These are phyloP conservation scores for Xylaria sp. DNA, from an alignment of 2,329 filamentous ascomycete genomes.

Conservation along the genomic window DNA sequence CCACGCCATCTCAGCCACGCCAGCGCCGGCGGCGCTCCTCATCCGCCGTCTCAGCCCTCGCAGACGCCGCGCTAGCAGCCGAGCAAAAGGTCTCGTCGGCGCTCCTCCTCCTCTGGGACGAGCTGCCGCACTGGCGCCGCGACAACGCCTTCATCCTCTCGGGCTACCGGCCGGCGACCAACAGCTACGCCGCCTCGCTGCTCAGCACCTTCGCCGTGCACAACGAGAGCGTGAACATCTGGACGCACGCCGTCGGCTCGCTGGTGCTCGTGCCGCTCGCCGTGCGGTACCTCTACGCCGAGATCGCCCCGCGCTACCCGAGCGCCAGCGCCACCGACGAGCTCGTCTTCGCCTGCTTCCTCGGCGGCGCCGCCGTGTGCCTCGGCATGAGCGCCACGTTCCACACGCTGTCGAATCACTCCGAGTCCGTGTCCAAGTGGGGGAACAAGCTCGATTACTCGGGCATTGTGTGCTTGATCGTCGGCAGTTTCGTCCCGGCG, in stretches of 20 bases:
- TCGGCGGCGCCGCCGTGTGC: conserved; percentile 76
- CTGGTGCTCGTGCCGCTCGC: conserved; percentile 63
- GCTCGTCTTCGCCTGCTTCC: conserved; percentile 81
- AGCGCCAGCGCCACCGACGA: conserved; percentile 72
- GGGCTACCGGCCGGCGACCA: conserved; percentile 64
- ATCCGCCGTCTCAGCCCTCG: conserved; percentile 44
- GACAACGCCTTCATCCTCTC: conserved; percentile 67
- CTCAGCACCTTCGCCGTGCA: conserved; percentile 59
- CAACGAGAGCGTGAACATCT: conserved; percentile 73
- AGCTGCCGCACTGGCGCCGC: conserved; percentile 68
- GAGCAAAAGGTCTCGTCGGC: conserved; percentile 56
- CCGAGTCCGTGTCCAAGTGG: conserved; percentile 77
- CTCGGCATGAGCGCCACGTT: conserved; percentile 86
- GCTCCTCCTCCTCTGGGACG: conserved; percentile 66
- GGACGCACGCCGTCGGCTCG: conserved; percentile 73
- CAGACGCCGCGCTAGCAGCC: conserved; percentile 41
- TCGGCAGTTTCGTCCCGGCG: conserved; percentile 89
- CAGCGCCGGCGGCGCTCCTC: conserved; percentile 48
- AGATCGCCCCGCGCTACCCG: conserved; percentile 73
- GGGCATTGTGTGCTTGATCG: conserved; percentile 91
- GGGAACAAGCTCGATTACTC: conserved; percentile 96
- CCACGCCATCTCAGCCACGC: conserved; percentile 40
- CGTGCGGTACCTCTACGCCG: conserved; percentile 64
- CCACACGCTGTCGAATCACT: conserved; percentile 89
- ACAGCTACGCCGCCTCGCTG: conserved; percentile 63